Evolutionary conservation across 2,329 filamentous ascomycete species (phyloP), one percentile per base, ranked within the genome.

Genomic region (Monilinia laxa): DNA sequence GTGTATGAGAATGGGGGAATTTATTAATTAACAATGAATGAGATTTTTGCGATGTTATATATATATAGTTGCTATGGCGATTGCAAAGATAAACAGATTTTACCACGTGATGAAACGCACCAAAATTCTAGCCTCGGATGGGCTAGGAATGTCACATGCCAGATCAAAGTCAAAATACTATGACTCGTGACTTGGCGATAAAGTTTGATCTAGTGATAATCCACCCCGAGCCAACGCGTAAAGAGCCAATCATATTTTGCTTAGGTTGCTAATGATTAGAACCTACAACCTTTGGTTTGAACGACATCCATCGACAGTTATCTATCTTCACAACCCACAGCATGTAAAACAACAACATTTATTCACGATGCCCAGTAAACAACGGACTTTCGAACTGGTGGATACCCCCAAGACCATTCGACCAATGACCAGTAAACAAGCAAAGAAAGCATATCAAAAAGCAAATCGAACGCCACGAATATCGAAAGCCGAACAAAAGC

Each of bases 381-480:
- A 62, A 31, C 58, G 58, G 3, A 62, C 58, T 25, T 83, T 83
- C 67, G 80, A 78, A 23, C 71, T 83, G 66, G 76, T 83, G 70
- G 73, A 67, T 66, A 70, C 64, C 55, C 66, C 71, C 7, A 69
- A 54, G 64, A 71, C 60, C 38, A 69, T 71, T 64, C 80, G 75
- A 52, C 79, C 81, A 28, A 83, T 83, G 82, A 84, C 82, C 51
- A 80, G 79, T 23, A 83, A 81, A 70, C 79, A 81, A 67, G 81
- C 79, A 42, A 81, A 81, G 71, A 82, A 81, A 69, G 77, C 75
- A 67, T 84, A 79, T 74, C 78, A 71, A 70, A 77, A 78, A 75
- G 76, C 71, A 70, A 84, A 75, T 38, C 75, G 77, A 68, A 76
- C 70, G 2, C 79, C 80, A 0, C 78, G 77, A 64, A 72, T 83